Evolutionary conservation across 345 rosid genomes (phyloP), one percentile per base, ranked within the genome.

Genomic region (Anacardium occidentale): DNA sequence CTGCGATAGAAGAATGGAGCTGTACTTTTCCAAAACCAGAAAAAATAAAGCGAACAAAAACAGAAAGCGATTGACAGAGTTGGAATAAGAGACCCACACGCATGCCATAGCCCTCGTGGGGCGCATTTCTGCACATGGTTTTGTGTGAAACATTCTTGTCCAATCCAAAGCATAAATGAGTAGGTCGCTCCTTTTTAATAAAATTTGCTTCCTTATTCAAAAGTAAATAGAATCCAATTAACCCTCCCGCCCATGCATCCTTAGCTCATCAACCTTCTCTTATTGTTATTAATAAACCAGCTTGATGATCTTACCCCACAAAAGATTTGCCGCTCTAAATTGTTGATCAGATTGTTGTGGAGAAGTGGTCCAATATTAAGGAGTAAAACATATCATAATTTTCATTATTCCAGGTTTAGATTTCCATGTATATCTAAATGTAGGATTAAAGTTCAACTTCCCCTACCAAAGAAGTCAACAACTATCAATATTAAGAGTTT

Each of bases 71-170:
- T 48, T 14, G 52, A 48, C 14, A 14, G 45, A 68, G 75, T 75
- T 21, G 18, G 15, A 50, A 50, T 14, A 50, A 57, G 75, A 69
- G 81, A 74, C 81, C 84, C 81, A 83, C 82, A 75, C 76, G 80
- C 82, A 78, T 72, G 74, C 70, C 80, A 71, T 56, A 58, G 54
- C 71, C 84, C 84, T 77, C 85, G 85, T 81, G 89, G 82, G 82
- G 61, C 67, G 80, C 83, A 77, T 83, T 63, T 75, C 63, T 59
- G 77, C 86, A 79, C 86, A 81, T 85, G 86, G 83, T 77, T 74
- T 37, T 37, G 42, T 50, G 68, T 51, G 75, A 80, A 62, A 78
- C 79, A 74, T 80, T 64, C 76, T 64, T 77, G 76, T 74, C 84
- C 54, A 52, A 58, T 40, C 69, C 62, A 72, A 54, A 7, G 4